Evolutionary conservation across 495 filamentous ascomycete genomes (phyloP).

Genomic region (Symbiotaphrina buchneri): DNA sequence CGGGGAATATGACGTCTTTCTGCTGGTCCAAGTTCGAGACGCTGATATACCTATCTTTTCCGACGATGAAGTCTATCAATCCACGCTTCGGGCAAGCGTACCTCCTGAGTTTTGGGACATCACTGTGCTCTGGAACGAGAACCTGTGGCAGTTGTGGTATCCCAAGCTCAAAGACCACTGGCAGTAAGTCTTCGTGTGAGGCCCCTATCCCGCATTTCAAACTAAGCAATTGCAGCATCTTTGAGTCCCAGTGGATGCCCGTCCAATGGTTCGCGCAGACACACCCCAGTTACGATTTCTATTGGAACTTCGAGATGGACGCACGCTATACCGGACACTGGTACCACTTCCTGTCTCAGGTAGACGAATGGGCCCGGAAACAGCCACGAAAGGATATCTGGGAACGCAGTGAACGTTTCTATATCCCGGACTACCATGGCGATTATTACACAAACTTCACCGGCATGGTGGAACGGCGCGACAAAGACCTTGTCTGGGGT

Average conservation of each 20-base stretch:
- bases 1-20: constrained; percentile 33
- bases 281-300: constrained; percentile 33
- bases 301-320: constrained; percentile 42
- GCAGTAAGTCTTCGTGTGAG: constrained; percentile 19
- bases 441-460: constrained; percentile 21
- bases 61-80: constrained; percentile 21
- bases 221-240: no score
- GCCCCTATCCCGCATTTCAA: constrained; percentile 13
- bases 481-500: constrained; percentile 20
- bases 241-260: no score
- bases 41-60: constrained; percentile 26
- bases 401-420: constrained; percentile 23
- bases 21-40: constrained; percentile 35
- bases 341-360: constrained; percentile 24
- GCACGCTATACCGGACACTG: constrained; percentile 31
- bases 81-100: constrained; percentile 23
- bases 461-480: constrained; percentile 16
- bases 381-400: constrained; percentile 29
- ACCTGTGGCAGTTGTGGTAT: constrained; percentile 19
- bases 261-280: constrained; percentile 33
- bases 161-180: no score
- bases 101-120: constrained; percentile 32
- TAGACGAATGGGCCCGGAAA: constrained; percentile 23
- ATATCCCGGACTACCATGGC: constrained; percentile 20
- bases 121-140: constrained; percentile 28